Evolutionary conservation across 768 basidiomycete genomes (phyloP).

Genomic region (Baorangia bicolor): DNA sequence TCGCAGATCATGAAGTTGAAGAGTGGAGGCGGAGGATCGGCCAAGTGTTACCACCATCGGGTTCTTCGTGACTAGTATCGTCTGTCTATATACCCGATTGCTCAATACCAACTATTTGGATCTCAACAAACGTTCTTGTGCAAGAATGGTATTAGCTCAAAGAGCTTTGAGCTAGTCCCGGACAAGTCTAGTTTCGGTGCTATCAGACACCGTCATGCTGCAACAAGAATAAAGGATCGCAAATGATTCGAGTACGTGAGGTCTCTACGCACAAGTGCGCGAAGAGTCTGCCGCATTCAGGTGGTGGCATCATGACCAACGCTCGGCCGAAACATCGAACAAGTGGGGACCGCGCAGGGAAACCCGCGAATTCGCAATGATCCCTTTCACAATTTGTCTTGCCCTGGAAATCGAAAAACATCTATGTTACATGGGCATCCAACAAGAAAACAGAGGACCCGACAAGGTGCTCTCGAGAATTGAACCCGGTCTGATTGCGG

Average conservation of each 20-base stretch:
- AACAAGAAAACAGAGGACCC: background rate
- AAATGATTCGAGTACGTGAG: background rate
- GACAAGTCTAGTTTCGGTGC: background rate
- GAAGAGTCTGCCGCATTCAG: background rate
- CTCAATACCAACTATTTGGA: background rate
- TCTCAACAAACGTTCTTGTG: background rate
- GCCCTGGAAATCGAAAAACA: background rate
- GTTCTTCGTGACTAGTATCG: background rate
- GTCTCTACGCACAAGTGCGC: background rate
- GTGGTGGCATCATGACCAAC: background rate
- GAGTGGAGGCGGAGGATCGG: background rate
- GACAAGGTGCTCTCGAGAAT: background rate
- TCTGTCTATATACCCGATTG: background rate
- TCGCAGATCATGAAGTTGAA: constrained; percentile 5
- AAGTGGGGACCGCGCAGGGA: background rate
- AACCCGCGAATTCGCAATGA: background rate
- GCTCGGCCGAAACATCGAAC: background rate
- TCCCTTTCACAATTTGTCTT: background rate
- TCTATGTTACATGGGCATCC: background rate
- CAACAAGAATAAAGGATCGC: background rate
- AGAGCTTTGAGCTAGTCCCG: background rate
- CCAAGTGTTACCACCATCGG: background rate
- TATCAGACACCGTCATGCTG: background rate
- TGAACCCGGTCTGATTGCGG: background rate
- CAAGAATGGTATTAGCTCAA: background rate